Evolutionary conservation across 2,329 filamentous ascomycete species (phyloP).

Genomic region (Akanthomyces lecanii): DNA sequence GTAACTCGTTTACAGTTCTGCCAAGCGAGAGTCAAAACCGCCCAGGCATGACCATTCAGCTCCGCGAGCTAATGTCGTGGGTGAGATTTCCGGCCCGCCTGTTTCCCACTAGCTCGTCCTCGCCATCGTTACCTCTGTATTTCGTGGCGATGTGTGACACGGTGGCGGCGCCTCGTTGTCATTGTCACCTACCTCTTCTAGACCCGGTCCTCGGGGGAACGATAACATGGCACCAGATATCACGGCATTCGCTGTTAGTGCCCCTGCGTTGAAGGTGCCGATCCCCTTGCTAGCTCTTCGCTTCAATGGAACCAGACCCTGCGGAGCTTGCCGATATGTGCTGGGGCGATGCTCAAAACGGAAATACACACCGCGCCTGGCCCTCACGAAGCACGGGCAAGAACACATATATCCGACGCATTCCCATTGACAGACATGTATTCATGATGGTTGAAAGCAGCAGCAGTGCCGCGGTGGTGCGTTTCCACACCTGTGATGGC

Average conservation of each 20-base stretch:
- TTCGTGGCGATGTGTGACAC: neutral
- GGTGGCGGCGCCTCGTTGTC: constrained; percentile 4
- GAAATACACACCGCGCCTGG: constrained; percentile 7
- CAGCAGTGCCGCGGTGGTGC: too few species aligned
- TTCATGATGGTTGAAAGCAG: too few species aligned
- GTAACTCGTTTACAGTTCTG: neutral
- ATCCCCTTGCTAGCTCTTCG: neutral
- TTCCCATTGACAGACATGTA: too few species aligned
- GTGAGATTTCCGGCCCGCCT: constrained; percentile 8
- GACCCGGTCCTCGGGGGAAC: neutral
- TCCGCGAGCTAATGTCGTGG: neutral
- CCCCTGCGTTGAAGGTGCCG: neutral
- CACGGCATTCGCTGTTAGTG: neutral
- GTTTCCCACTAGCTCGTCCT: neutral
- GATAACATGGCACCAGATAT: neutral
- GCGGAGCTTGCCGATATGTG: neutral
- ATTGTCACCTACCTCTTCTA: neutral
- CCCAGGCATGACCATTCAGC: neutral
- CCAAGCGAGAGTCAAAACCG: neutral
- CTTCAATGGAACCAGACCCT: neutral
- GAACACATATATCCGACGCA: too few species aligned
- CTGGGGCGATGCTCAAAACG: neutral
- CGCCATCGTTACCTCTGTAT: neutral
- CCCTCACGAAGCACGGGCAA: too few species aligned
- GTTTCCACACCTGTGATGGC: too few species aligned